Conservation (phyloP, 73 alveolate species). For the Tetrahymena borealis region DNA sequence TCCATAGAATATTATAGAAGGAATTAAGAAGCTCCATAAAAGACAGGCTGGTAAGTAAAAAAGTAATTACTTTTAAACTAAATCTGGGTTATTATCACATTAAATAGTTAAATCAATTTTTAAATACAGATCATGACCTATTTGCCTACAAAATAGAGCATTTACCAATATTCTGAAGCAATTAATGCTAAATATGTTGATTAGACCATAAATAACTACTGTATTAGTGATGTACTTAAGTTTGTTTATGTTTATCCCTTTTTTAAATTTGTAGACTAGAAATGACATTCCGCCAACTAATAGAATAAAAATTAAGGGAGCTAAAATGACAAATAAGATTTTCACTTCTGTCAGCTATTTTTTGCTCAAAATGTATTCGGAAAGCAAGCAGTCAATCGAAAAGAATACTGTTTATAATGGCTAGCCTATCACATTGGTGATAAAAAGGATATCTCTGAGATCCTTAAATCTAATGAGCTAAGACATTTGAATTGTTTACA, state of each 20-base stretch:
- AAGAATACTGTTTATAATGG: neutral
- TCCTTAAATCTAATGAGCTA: neutral
- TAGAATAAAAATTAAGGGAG: neutral
- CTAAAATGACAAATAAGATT: neutral
- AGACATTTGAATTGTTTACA: neutral
- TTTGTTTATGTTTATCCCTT: neutral
- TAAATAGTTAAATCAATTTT: neutral
- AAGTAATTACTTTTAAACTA: neutral
- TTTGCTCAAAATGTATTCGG: neutral
- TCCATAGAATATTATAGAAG: neutral
- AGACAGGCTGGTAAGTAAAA: neutral
- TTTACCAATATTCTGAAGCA: neutral
- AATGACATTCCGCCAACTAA: neutral
- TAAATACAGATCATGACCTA: neutral
- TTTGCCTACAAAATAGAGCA: neutral
- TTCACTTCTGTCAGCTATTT: neutral
- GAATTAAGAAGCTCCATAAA: neutral
- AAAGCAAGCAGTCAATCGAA: neutral
- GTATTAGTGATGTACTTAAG: neutral
- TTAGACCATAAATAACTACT: neutral
- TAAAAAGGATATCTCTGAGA: neutral
- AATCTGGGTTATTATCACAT: neutral
- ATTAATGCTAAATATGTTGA: neutral
- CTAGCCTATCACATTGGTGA: neutral
- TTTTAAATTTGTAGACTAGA: neutral